Base-by-base conservation (phyloP, 2,329 filamentous ascomycete genomes). In the Ophiostoma sp. region DNA sequence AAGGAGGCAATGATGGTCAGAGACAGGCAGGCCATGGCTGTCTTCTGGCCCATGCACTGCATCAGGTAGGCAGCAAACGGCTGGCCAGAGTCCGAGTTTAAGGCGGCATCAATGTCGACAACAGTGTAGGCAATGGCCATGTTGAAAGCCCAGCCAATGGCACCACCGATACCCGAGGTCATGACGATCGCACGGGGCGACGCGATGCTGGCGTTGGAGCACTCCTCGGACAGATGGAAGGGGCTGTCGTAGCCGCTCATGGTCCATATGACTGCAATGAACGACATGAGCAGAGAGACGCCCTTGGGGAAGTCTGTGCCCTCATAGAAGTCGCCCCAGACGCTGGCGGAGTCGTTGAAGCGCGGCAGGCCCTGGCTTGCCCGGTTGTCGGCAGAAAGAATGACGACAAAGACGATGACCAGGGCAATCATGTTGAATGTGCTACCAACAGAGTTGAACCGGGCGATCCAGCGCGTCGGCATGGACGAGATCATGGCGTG, bases 171-270 rank as follows among this genome's bases (percentile, higher is more conserved):
- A 1, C 79, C 84, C 0, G 87, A 87, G 0, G 89, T 92, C 74
- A 91, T 79, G 49, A 91, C 85, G 66, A 92, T 92, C 7, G 89
- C 89, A 12, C 89, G 84, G 0, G 89, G 89, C 9, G 87, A 85
- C 42, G 89, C 89, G 63, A 91, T 78, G 72, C 85, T 87, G 41
- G 89, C 89, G 72, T 92, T 92, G 70, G 86, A 87, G 76, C 89
- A 92, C 76, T 92, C 89, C 74, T 92, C 89, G 3, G 86, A 84
- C n/a, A 92, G 77, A 77, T 92, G 89, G 76, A 91, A 91, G 0
- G 88, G 85, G 0, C 83, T 83, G 76, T 90, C 88, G 74, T 89
- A 90, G 55, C 87, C 87, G 5, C 81, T 81, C 83, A 87, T 88
- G 5, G 87, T 89, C 87, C 87, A 89, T 71, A 90, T 89, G 45